Percentiles rank a stretch among this genome's conserved stretches.
phyloP scores from a whole-genome alignment of 2,329 filamentous ascomycete genomes.

The Mollisia scopiformis region DNA sequence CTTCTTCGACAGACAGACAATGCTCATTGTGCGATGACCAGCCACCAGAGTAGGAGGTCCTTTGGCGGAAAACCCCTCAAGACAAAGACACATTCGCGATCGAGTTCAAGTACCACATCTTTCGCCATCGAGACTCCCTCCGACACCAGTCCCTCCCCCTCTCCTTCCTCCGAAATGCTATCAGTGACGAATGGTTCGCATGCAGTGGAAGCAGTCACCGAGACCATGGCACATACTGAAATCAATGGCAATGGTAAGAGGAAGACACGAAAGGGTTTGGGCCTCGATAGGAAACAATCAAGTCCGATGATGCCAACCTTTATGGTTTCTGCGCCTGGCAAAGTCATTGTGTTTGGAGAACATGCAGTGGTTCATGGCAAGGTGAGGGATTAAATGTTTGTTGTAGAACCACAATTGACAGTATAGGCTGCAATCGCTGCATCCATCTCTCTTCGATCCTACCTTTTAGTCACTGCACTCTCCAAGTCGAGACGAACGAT shows the following conservation, averaged over 20 bases:
- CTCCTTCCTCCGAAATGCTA: slow-evolving; percentile 25
- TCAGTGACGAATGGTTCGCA: slow-evolving; percentile 15
- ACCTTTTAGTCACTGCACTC: slow-evolving; percentile 91
- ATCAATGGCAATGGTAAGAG: slow-evolving; percentile 33
- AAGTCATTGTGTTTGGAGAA: slow-evolving; percentile 97
- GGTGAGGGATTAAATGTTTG: slow-evolving; percentile 48
- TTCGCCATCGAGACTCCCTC: slow-evolving; percentile 28
- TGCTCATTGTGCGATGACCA: slow-evolving; percentile 25
- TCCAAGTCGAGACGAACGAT: slow-evolving; percentile 91
- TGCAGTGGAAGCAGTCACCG: slow-evolving; percentile 16
- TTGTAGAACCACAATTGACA: slow-evolving; percentile 8
- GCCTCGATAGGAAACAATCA: slow-evolving; percentile 55
- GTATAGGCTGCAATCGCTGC: slow-evolving; percentile 85
- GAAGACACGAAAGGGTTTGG: slow-evolving; percentile 5
- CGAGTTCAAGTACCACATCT: slow-evolving; percentile 28
- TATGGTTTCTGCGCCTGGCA: slow-evolving; percentile 97
- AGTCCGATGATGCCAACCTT: slow-evolving; percentile 82
- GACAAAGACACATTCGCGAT: slow-evolving; percentile 24
- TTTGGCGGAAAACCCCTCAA: slow-evolving; percentile 21
- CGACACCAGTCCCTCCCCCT: slow-evolving; percentile 22
- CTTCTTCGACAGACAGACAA: neutral
- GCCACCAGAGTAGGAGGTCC: slow-evolving; percentile 15
- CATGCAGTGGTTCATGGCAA: slow-evolving; percentile 98
- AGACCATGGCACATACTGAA: slow-evolving; percentile 19
- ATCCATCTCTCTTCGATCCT: slow-evolving; percentile 91